Base-by-base conservation (phyloP, 352 stramenopile species). In the Phytophthora gonapodyides region DNA sequence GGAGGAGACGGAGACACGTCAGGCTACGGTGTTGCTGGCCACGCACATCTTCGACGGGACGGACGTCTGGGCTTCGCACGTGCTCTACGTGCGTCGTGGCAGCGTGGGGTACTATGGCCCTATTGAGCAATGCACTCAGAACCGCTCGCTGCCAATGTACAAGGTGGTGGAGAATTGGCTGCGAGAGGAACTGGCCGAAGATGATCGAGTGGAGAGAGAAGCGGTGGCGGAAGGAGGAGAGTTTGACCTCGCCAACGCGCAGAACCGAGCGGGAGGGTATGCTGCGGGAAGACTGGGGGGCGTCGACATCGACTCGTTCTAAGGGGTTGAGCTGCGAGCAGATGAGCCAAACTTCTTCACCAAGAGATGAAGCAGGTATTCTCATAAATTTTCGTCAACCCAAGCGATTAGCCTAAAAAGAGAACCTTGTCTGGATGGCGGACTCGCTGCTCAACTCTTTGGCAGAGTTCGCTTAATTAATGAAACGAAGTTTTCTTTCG, bases 11-110 rank as follows among this genome's bases (percentile, higher is more conserved):
- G 81, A 88, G 57, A 62, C 33, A 8, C 73, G 79, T 30, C 58
- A 73, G 31, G 80, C 84, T 5, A 94, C 84, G 7, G 84, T 94
- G 56, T 37, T 94, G 41, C 67, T 94, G 10, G 84, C 84, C 35
- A 92, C 97, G 12, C 97, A 99, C 78, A 99, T 99, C 56, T 99
- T 99, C 75, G 97, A 99, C 72, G 96, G 96, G 42, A 90, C 98
- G 48, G 97, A 99, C 65, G 81, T 97, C 15, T 99, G 96, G 97
- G 94, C 92, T 9, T 89, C 96, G 0, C 88, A 99, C 76, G 78
- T 98, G 27, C 82, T 97, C 37, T 99, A 98, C 71, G 75, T 99
- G 27, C 78, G 78, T 36, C 67, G 72, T 6, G 82, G 81, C 8
- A 71, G 59, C 0, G 60, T 93, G 12, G 76, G 79, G 3, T 93